A percentile compares a stretch with the other conserved stretches of the same genome.
Evolutionary conservation across 1,284 basidiomycete genomes (phyloP).

Genomic region (Phellopilus nigrolimitatus): DNA sequence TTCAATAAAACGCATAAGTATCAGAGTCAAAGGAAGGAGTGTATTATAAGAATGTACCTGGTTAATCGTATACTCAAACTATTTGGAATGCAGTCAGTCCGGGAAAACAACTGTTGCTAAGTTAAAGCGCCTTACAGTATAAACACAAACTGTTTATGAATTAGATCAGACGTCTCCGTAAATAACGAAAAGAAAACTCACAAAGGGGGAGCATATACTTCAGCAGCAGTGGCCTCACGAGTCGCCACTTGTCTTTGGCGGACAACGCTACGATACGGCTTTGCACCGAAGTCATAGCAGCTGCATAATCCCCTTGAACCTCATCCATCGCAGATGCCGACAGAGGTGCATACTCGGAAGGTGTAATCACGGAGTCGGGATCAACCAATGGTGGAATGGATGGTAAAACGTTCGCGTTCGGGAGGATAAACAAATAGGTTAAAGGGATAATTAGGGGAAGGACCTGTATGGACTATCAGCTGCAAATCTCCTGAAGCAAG

Average conservation of each 20-base stretch:
- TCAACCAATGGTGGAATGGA: constrained; percentile 21
- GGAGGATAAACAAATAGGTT: constrained; percentile 73
- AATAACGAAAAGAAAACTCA: constrained; percentile 37
- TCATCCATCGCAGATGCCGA: constrained; percentile 29
- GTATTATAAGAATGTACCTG: constrained; percentile 45
- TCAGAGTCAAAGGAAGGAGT: background rate
- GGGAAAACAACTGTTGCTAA: background rate
- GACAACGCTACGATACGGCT: constrained; percentile 44
- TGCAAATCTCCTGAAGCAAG: background rate
- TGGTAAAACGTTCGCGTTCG: constrained; percentile 46
- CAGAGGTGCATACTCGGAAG: constrained; percentile 51
- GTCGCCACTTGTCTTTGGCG: constrained; percentile 66
- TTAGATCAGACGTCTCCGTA: background rate
- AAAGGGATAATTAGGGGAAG: constrained; percentile 74
- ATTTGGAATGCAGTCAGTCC: constrained; percentile 24
- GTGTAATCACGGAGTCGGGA: constrained; percentile 31
- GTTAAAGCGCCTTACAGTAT: constrained; percentile 48
- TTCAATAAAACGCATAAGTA: constrained; percentile 28
- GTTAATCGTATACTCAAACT: constrained; percentile 94
- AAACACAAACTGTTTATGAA: constrained; percentile 58
- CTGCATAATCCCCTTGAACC: constrained; percentile 2
- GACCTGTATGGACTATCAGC: constrained; percentile 40
- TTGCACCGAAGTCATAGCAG: constrained; percentile 17
- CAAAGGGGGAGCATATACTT: constrained; percentile 82
- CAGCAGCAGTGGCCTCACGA: constrained; percentile 68